phyloP scores from a whole-genome alignment of 768 basidiomycete genomes.

The Tulasnella sp. region DNA sequence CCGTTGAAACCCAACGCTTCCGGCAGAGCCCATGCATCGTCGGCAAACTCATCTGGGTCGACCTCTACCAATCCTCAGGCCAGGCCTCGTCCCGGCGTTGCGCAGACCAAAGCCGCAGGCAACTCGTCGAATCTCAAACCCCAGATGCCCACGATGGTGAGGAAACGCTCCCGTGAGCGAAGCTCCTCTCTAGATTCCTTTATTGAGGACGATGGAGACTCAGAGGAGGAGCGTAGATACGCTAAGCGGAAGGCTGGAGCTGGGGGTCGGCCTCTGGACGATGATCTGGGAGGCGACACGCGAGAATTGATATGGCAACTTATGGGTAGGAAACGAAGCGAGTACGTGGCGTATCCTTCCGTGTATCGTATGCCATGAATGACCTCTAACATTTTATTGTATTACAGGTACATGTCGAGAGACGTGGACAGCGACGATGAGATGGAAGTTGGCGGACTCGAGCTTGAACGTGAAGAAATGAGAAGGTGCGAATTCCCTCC shows the following conservation, averaged over 20 bases:
- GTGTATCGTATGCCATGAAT: too few species aligned
- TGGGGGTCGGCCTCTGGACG: slow-evolving; percentile 5
- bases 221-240: slow-evolving; percentile 10
- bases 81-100: neutral
- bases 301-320: slow-evolving; percentile 27
- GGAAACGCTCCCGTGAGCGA: slow-evolving; percentile 26
- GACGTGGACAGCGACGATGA: slow-evolving; percentile 32
- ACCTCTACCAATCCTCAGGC: neutral
- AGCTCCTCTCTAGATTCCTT: slow-evolving; percentile 23
- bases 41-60: neutral
- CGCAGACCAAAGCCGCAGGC: neutral
- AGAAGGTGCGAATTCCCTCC: slow-evolving; percentile 28
- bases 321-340: slow-evolving; percentile 26
- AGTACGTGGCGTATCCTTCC: neutral
- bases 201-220: slow-evolving; percentile 15
- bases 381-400: neutral
- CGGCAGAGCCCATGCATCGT: neutral
- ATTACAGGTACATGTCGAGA: slow-evolving; percentile 8
- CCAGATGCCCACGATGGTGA: neutral
- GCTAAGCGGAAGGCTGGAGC: slow-evolving; percentile 15
- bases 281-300: slow-evolving; percentile 12
- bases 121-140: neutral
- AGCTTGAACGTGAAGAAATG: slow-evolving; percentile 29
- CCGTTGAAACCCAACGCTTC: neutral
- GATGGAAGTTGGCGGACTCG: slow-evolving; percentile 30